Conservation (phyloP, 441 rosid species). For the Daphne laureola region DNA sequence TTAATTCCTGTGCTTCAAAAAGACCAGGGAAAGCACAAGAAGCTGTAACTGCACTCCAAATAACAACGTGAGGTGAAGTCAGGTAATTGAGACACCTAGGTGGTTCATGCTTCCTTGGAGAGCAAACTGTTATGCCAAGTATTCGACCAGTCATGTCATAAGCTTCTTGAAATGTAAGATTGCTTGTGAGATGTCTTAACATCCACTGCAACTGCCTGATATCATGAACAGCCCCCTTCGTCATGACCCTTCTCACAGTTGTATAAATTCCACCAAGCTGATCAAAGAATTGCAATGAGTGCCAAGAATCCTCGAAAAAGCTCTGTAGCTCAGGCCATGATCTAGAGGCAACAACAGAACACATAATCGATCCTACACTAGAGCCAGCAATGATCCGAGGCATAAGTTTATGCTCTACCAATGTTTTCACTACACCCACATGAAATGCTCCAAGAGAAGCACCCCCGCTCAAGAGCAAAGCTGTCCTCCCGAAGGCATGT, state of each 20-base stretch:
- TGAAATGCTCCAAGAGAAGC: conserved; percentile 96
- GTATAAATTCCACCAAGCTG: conserved; percentile 81
- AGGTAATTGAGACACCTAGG: conserved; percentile 95
- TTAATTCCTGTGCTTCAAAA: conserved; percentile 94
- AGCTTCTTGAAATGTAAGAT: conserved; percentile 97
- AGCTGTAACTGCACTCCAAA: conserved; percentile 97
- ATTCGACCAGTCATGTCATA: conserved; percentile 90
- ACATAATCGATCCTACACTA: conserved; percentile 88
- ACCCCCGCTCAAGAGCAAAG: conserved; percentile 92
- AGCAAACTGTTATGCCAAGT: conserved; percentile 92
- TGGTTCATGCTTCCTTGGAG: conserved; percentile 97
- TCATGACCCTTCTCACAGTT: conserved; percentile 76
- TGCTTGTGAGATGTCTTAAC: conserved; percentile 77
- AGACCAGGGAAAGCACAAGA: conserved; percentile 98
- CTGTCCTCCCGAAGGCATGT: conserved; percentile 94
- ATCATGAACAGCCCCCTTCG: conserved; percentile 82
- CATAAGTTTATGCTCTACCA: conserved; percentile 79
- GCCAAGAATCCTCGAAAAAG: conserved; percentile 75
- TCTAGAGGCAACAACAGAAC: conserved; percentile 69
- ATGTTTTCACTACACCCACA: conserved; percentile 73
- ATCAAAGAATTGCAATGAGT: conserved; percentile 78
- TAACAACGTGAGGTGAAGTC: conserved; percentile 94
- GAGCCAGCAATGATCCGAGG: conserved; percentile 93
- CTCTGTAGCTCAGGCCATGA: conserved; percentile 96
- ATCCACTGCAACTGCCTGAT: conserved; percentile 81